Percentiles rank a stretch among this genome's conserved stretches.
These are phyloP conservation scores for Coemansia sp. DNA, from an alignment of 192 early-diverging fungal species.

Conservation along the genomic window DNA sequence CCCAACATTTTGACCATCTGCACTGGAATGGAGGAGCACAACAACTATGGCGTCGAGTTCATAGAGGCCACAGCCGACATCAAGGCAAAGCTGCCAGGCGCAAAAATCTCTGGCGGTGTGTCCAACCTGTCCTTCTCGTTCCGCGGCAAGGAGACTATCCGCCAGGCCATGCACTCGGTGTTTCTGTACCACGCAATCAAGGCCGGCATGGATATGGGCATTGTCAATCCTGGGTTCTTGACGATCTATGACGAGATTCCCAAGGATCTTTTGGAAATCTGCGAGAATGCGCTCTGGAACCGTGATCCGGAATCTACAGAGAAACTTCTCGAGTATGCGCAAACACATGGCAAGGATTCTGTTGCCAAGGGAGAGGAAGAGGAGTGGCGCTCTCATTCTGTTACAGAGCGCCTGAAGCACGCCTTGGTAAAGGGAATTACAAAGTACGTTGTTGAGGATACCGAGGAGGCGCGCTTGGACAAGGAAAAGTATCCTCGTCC, in stretches of 20 bases:
- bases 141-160: slow-evolving; percentile 89
- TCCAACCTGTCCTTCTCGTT: slow-evolving; percentile 98
- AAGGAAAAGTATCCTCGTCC: slow-evolving; percentile 78
- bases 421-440: slow-evolving; percentile 94
- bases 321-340: slow-evolving; percentile 89
- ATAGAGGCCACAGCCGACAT: slow-evolving; percentile 76
- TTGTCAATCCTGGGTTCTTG: slow-evolving; percentile 95
- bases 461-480: slow-evolving; percentile 86
- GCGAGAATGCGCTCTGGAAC: slow-evolving; percentile 94
- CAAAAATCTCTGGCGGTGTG: slow-evolving; percentile 94
- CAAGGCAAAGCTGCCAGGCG: slow-evolving; percentile 80
- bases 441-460: slow-evolving; percentile 90
- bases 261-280: slow-evolving; percentile 88
- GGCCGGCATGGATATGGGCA: slow-evolving; percentile 97
- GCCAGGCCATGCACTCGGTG: slow-evolving; percentile 96
- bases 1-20: slow-evolving; percentile 97
- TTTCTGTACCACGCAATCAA: slow-evolving; percentile 86
- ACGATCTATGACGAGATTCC: slow-evolving; percentile 96
- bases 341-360: slow-evolving; percentile 70
- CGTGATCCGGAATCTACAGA: slow-evolving; percentile 89
- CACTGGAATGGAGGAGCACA: slow-evolving; percentile 97
- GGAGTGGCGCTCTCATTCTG: slow-evolving; percentile 79
- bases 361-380: slow-evolving; percentile 76
- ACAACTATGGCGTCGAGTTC: slow-evolving; percentile 94
- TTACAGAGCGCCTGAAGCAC: slow-evolving; percentile 75